Evolutionary conservation across 1,139 yeast genomes (phyloP).

Genomic region (Candida pseudocylindracea): DNA sequence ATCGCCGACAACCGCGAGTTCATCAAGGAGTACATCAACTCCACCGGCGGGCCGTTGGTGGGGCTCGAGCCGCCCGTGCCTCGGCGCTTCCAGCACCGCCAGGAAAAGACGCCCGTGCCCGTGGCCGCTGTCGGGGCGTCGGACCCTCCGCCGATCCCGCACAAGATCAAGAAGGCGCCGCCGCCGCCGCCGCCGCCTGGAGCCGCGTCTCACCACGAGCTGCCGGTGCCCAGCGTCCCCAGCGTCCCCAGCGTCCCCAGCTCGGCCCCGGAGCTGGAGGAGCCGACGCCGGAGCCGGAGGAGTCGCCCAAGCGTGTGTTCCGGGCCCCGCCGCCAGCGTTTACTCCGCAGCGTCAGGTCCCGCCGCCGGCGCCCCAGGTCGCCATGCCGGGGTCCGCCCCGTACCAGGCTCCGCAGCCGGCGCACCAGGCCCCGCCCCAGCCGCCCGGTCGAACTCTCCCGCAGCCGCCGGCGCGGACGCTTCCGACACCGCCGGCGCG

Average conservation of each 20-base stretch:
- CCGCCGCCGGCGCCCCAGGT: conserved; percentile 1
- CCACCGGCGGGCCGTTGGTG: conserved; percentile 69
- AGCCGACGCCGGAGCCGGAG: conserved; percentile 1
- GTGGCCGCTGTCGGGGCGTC: neutral
- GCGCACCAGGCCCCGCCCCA: conserved; percentile 9
- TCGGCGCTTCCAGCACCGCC: conserved; percentile 20
- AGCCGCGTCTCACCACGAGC: neutral
- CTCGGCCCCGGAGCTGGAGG: neutral
- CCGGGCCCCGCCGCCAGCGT: conserved; percentile 10
- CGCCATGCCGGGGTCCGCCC: conserved; percentile 3
- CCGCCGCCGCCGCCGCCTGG: conserved; percentile 23
- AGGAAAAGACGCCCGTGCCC: neutral
- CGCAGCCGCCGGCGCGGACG: conserved; percentile 1
- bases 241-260: neutral
- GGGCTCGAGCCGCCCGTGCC: conserved; percentile 80
- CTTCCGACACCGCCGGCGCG: conserved; percentile 1
- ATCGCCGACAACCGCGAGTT: conserved; percentile 72
- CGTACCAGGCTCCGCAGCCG: conserved; percentile 11
- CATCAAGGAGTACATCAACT: conserved; percentile 52
- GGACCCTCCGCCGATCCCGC: conserved; percentile 2
- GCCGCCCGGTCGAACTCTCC: conserved; percentile 1
- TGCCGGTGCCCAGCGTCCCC: neutral
- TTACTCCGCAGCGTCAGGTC: conserved; percentile 6
- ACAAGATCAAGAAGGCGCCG: conserved; percentile 16
- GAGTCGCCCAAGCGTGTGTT: conserved; percentile 3